Evolutionary conservation across 345 rosid species (phyloP).

Genomic region (Aquilaria yunnanensis): DNA sequence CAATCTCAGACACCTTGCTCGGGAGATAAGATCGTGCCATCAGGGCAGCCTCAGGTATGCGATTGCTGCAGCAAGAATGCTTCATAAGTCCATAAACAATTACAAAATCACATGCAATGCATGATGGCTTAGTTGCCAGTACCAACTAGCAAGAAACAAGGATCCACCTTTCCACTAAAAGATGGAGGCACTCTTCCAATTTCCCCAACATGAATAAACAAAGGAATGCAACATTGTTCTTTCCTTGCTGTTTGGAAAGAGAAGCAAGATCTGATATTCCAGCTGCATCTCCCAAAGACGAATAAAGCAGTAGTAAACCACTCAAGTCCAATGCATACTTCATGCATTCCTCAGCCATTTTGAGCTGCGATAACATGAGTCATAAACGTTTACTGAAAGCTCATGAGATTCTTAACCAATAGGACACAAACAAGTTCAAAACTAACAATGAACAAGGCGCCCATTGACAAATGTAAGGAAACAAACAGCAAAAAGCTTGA

Average conservation of each 20-base stretch:
- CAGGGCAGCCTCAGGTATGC: slow-evolving; percentile 99
- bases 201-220: slow-evolving; percentile 93
- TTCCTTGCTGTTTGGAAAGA: slow-evolving; percentile 93
- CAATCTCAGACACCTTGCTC: slow-evolving; percentile 96
- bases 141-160: slow-evolving; percentile 1
- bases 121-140: slow-evolving; percentile 6
- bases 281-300: slow-evolving; percentile 95
- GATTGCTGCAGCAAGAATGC: slow-evolving; percentile 56
- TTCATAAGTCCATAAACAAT: slow-evolving; percentile 12
- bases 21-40: slow-evolving; percentile 99
- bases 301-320: slow-evolving; percentile 90
- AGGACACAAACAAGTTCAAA: too few relatives aligned
- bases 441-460: too few relatives aligned
- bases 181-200: slow-evolving; percentile 89
- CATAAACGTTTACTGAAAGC: slow-evolving; percentile 1
- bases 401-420: slow-evolving; percentile 3
- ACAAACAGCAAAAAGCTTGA: too few relatives aligned
- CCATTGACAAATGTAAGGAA: too few relatives aligned
- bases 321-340: slow-evolving; percentile 87
- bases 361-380: slow-evolving; percentile 54
- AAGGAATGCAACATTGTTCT: slow-evolving; percentile 93
- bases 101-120: slow-evolving; percentile 1
- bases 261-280: slow-evolving; percentile 77
- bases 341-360: slow-evolving; percentile 99
- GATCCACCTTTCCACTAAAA: slow-evolving; percentile 84